Base-by-base conservation (phyloP, 2,329 filamentous ascomycete genomes). In the Amphichorda felina region DNA sequence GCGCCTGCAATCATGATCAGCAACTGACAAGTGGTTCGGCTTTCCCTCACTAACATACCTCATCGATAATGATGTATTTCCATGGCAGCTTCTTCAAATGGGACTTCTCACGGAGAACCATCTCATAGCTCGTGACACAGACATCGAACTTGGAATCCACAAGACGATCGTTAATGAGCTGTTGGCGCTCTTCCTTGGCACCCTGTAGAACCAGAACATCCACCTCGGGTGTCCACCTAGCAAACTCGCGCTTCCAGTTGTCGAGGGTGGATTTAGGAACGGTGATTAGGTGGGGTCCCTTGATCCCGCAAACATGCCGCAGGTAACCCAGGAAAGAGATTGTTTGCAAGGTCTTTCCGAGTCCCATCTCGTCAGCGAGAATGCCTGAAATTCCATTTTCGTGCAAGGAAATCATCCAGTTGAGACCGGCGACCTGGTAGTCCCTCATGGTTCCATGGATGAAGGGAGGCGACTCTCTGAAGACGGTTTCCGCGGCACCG, bases 61-160 rank as follows among this genome's bases (percentile, higher is more conserved):
- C 91, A 50, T 98, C 91, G 44, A 98, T 94, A 47, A 98, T 94
- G 58, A 98, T 98, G 60, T 98, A 98, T 57, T 98, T 89, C 91
- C 91, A 98, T 0, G 91, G 88, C 56, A 98, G 94, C 58, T 96
- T 96, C 64, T 91, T 94, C 45, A 98, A 60, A 47, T 94, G 86
- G 1, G 83, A 70, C 64, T 98, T 96, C 55, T 98, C 91, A 39
- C 91, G 78, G 10, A 98, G 69, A 40, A 98, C 87, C 89, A 98
- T 96, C 58, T 98, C 91, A 62, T 98, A 98, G 56, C 88, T 95
- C 11, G 91, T 98, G 54, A 98, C 84, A 62, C 89, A 95, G 14
- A 96, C 89, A 50, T 98, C 91, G 47, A 98, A 98, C 45, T 94
- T 85, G 56, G 95, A 87, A 40, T 93, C 84, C 14, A 93, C 70